Evolutionary conservation across 2,329 filamentous ascomycete genomes (phyloP), one percentile per base, ranked within the genome.

Genomic region (Botrytis hyacinthi): DNA sequence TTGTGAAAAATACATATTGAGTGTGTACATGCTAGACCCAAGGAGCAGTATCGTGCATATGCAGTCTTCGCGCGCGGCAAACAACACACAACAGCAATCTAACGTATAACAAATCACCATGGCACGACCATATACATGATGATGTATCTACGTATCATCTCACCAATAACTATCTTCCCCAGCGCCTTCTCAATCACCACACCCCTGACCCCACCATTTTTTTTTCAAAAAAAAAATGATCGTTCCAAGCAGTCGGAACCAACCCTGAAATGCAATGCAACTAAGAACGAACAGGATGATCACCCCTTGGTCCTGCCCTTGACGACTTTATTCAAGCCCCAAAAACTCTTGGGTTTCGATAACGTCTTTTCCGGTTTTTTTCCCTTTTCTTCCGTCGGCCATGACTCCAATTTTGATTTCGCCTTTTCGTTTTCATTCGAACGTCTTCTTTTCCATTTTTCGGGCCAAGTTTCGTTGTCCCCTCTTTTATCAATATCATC

Each of bases 201-300:
- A 40, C 46, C 65, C 22, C 46, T 40, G 26, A 37, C 37, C 44
- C 60, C 42, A 51, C 35, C 44, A 42, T 51, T 32, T 14, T 6
- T 51, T 44, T 32, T 16, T n/a, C n/a, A n/a, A n/a, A n/a, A n/a
- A n/a, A n/a, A n/a, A 20, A 63, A 29, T 35, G n/a, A 72, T 67
- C 70, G 37, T 59, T 68, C 71, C 71, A 60, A 68, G 63, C 62
- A 68, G 29, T 72, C 63, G 71, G 71, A 60, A 72, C 71, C 48
- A 42, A 60, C 29, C 63, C 62, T 40, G 61, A 67, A 35, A 57
- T 72, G 62, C 61, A 68, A 68, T 68, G 40, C 26, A 68, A 68
- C 63, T 12, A 63, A 29, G 9, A 54, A 54, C 42, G 6, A 54
- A 54, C 42, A 57, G 22, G n/a, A 5, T 54, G 29, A 42, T 72